Percentiles rank a stretch among this genome's conserved stretches.
Evolutionary conservation across 2,329 filamentous ascomycete species (phyloP).

Genomic region (Nannizzia gypsea): DNA sequence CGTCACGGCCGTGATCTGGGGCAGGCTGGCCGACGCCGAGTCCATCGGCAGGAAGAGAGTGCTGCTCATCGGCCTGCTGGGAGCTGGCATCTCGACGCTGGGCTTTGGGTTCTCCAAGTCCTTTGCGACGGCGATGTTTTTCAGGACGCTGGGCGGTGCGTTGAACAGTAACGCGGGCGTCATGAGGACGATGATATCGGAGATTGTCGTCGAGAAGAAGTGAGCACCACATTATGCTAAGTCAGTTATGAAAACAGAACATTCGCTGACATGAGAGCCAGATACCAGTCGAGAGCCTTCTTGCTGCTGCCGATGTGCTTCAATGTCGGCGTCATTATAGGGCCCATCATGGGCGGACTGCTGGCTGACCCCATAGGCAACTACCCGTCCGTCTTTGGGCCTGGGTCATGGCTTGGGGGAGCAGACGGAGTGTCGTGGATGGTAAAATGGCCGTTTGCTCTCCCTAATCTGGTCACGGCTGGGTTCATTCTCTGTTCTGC

Average conservation of each 20-base stretch:
- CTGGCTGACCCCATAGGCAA: slow-evolving; percentile 54
- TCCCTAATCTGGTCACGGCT: slow-evolving; percentile 58
- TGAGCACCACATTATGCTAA: slow-evolving; percentile 22
- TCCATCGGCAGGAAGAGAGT: slow-evolving; percentile 63
- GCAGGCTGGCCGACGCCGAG: slow-evolving; percentile 54
- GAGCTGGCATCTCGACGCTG: slow-evolving; percentile 53
- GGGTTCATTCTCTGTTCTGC: slow-evolving; percentile 47
- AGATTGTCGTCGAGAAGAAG: slow-evolving; percentile 60
- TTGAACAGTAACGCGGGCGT: slow-evolving; percentile 64
- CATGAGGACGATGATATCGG: slow-evolving; percentile 62
- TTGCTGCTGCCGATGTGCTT: slow-evolving; percentile 56
- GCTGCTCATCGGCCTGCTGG: slow-evolving; percentile 62
- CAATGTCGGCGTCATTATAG: slow-evolving; percentile 53
- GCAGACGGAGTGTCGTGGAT: slow-evolving; percentile 52
- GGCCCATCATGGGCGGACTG: slow-evolving; percentile 51
- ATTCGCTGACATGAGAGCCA: slow-evolving; percentile 18
- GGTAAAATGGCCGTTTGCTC: slow-evolving; percentile 53
- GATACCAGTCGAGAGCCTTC: slow-evolving; percentile 43
- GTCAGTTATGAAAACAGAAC: neutral
- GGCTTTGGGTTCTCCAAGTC: slow-evolving; percentile 58
- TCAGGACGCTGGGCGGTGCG: slow-evolving; percentile 53
- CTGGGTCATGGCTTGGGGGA: slow-evolving; percentile 45
- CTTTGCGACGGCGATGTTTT: slow-evolving; percentile 52
- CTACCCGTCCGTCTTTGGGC: slow-evolving; percentile 53
- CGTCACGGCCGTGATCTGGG: slow-evolving; percentile 72